phyloP scores from a whole-genome alignment of 371 early-diverging fungal genomes.

The Rhizomucor pusillus region DNA sequence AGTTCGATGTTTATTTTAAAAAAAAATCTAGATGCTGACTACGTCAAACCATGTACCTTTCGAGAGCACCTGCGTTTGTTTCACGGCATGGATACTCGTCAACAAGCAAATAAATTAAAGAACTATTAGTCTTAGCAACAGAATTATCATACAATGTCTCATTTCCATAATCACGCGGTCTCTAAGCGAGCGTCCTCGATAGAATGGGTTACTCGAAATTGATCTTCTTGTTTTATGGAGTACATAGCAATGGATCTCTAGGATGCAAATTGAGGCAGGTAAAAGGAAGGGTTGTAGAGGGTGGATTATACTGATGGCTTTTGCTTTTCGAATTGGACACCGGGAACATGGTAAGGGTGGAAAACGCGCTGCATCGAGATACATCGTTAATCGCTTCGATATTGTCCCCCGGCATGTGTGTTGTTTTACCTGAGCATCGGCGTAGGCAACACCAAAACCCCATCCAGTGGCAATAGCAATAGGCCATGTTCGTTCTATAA shows the following conservation, averaged over 20 bases:
- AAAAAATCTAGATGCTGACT: too few relatives aligned
- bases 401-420: background rate
- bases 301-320: conserved; percentile 39
- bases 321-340: conserved; percentile 44
- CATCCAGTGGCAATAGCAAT: conserved; percentile 86
- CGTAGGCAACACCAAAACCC: conserved; percentile 84
- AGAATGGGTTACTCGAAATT: too few relatives aligned
- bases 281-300: background rate
- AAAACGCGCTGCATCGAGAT: conserved; percentile 37
- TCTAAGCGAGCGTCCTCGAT: too few relatives aligned
- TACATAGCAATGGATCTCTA: background rate
- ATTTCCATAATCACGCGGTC: too few relatives aligned
- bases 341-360: conserved; percentile 47
- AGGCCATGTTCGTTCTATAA: conserved; percentile 83
- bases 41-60: too few relatives aligned
- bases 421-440: conserved; percentile 72
- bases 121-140: too few relatives aligned
- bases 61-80: too few relatives aligned
- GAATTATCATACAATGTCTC: too few relatives aligned
- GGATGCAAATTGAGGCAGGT: background rate
- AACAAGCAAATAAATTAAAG: too few relatives aligned
- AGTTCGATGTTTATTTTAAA: too few relatives aligned
- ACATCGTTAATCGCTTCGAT: background rate
- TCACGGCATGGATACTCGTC: too few relatives aligned
- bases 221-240: too few relatives aligned